Evolutionary conservation across 1,284 basidiomycete genomes (phyloP).

Genomic region (Cutaneotrichosporon sp.): DNA sequence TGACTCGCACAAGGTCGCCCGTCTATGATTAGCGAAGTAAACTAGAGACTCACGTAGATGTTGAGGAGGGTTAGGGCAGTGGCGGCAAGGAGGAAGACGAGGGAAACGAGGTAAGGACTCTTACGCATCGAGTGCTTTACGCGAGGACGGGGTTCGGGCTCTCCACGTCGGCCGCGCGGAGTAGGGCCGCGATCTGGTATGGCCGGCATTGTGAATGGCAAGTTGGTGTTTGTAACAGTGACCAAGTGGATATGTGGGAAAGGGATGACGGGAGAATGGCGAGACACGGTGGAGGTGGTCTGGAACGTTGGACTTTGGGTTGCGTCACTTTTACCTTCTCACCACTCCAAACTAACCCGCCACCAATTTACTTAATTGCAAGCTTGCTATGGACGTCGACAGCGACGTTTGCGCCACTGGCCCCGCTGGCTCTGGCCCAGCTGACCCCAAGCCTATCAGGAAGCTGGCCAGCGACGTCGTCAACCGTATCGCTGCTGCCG

Average conservation of each 20-base stretch:
- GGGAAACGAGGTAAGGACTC: constrained; percentile 48
- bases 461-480: constrained; percentile 58
- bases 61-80: constrained; percentile 48
- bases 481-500: constrained; percentile 64
- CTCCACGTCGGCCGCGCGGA: constrained; percentile 3
- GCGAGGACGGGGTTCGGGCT: constrained; percentile 8
- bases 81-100: constrained; percentile 46
- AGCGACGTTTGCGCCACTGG: not conserved
- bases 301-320: constrained; percentile 4
- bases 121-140: constrained; percentile 46
- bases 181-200: constrained; percentile 13
- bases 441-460: constrained; percentile 43
- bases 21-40: constrained; percentile 28
- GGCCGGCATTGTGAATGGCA: not conserved
- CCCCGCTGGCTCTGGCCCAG: not conserved
- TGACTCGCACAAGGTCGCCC: constrained; percentile 46
- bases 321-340: constrained; percentile 1
- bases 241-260: constrained; percentile 12
- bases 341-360: not conserved
- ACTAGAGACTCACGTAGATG: constrained; percentile 41
- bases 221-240: not conserved
- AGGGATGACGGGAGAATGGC: not conserved
- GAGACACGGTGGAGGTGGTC: constrained; percentile 10
- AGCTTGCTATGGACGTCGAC: constrained; percentile 2
- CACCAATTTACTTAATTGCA: not conserved